Evolutionary conservation across 2,329 filamentous ascomycete species (phyloP).

Genomic region (Talaromyces sp.): DNA sequence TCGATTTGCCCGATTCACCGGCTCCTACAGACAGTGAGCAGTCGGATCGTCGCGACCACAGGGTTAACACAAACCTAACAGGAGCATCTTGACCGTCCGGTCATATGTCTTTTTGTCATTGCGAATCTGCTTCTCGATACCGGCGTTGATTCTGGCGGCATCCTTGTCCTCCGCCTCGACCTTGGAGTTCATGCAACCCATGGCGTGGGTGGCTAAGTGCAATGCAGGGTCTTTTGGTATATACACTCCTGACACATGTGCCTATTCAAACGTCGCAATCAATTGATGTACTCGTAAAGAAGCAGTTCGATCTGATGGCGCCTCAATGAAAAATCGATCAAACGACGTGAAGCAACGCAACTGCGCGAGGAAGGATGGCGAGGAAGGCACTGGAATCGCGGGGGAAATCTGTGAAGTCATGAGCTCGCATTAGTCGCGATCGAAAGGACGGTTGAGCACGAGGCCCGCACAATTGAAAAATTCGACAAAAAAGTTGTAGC

Average conservation of each 20-base stretch:
- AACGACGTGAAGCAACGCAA: neutral
- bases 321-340: neutral
- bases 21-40: slow-evolving; percentile 58
- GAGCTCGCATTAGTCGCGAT: slow-evolving; percentile 1
- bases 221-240: neutral
- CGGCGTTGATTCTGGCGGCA: slow-evolving; percentile 47
- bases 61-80: slow-evolving; percentile 65
- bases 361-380: neutral
- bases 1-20: slow-evolving; percentile 93
- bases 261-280: neutral
- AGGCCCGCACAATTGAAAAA: neutral
- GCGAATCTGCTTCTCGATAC: slow-evolving; percentile 82
- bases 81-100: slow-evolving; percentile 86
- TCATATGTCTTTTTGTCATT: slow-evolving; percentile 82
- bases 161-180: slow-evolving; percentile 40
- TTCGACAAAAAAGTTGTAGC: neutral
- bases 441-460: neutral
- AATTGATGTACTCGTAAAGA: neutral
- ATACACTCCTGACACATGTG: neutral
- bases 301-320: neutral
- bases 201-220: slow-evolving; percentile 23
- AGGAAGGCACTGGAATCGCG: neutral
- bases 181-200: slow-evolving; percentile 47
- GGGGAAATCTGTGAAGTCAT: neutral
- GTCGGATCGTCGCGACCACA: slow-evolving; percentile 1